Evolutionary conservation across 148 eudicot genomes (phyloP), one percentile per base, ranked within the genome.

Genomic region (Diospyros lotus): DNA sequence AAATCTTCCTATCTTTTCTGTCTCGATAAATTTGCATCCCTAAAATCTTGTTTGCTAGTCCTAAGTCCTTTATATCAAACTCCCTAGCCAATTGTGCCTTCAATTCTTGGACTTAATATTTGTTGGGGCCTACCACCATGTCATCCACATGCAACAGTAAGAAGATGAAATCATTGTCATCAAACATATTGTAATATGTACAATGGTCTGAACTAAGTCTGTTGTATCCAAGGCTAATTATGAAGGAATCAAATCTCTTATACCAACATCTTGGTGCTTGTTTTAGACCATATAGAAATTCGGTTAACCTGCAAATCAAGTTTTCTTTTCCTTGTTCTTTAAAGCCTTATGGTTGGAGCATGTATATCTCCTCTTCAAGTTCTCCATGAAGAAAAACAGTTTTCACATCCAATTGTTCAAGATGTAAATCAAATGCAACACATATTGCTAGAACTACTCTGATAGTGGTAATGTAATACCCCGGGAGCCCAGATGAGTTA

Each of bases 331-430:
- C 43, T 63, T 63, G 3, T 3, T 63, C 66, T 63, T 15, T 12
- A 63, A 63, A 63, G 3, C 66, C 66, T 63, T 63, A 11, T 63
- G 40, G 66, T 63, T 63, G 66, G 66, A 17, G 66, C 66, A 63
- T 63, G 18, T 63, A 40, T 2, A 63, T 63, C 11, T 63, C 2
- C 18, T 63, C 66, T 6, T 63, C 64, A 61, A 61, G 64, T 18
- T 61, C 64, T 61, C 64, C 64, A 61, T 61, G 64, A 55, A 55
- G 59, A 63, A 63, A 63, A 6, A 10, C 39, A 63, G 66, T n/a
- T 63, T 18, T 63, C 3, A 4, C 39, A 5, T 56, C 60, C 5
- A 56, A 56, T 14, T 56, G 18, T 8, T 66, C 28, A 11, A 66
- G n/a, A 44, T 66, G 10, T 4, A 66, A 43, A 8, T 43, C 52